Conservation (phyloP, 2,329 filamentous ascomycete species). For the Botrytis cinerea region DNA sequence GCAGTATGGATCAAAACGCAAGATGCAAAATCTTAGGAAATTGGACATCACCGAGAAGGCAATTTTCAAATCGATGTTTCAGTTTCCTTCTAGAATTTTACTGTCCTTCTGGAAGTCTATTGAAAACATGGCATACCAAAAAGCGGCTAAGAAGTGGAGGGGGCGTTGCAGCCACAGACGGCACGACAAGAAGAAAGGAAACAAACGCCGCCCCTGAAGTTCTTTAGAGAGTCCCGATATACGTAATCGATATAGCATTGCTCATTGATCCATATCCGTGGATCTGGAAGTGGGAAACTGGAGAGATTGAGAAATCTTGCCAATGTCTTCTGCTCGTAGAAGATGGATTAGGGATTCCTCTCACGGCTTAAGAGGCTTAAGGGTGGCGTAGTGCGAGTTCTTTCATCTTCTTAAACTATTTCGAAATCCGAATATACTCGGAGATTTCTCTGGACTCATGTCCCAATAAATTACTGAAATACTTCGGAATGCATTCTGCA, state of each 20-base stretch:
- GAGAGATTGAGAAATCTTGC: background rate
- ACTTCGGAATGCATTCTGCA: too few species aligned
- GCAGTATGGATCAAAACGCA: background rate
- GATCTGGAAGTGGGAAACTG: background rate
- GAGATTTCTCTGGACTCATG: background rate
- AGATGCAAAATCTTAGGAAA: background rate
- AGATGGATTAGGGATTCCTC: background rate
- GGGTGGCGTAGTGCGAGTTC: accelerated
- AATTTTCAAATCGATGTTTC: background rate
- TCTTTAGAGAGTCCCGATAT: background rate
- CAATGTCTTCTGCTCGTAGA: background rate
- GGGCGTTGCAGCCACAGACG: background rate
- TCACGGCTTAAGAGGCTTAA: background rate
- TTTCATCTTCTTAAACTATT: accelerated
- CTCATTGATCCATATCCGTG: background rate
- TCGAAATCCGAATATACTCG: background rate
- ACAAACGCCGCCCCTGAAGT: background rate
- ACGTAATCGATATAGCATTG: background rate
- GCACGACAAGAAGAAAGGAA: background rate
- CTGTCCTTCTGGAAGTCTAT: background rate
- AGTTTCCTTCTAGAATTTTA: background rate
- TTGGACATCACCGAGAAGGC: background rate
- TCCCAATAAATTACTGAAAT: background rate
- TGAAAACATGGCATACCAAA: background rate
- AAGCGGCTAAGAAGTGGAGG: background rate